Evolutionary conservation across 306 rosid species (phyloP), one percentile per base, ranked within the genome.

Genomic region (Erythrophleum fordii): DNA sequence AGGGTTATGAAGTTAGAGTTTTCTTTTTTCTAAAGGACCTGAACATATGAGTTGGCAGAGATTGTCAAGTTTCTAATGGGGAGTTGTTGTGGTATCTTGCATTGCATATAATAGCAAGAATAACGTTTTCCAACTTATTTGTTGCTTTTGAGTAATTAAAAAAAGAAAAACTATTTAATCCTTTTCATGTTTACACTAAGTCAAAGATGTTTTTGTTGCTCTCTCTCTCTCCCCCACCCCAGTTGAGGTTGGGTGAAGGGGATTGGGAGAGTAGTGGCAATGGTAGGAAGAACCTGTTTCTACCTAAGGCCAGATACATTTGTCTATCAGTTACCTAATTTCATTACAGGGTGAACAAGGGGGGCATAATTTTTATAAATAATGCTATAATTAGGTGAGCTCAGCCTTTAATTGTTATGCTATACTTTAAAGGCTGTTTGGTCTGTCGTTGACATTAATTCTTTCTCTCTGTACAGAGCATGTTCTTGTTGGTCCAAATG

Each of bases 321-420:
- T 26, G 64, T 41, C 18, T 37, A 23, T 72, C 29, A 28, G 62
- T n/a, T 75, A 17, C 34, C 65, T 25, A n/a, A n/a, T 80, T 61
- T 22, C 69, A 69, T 70, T 41, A 42, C 29, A 18, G n/a, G 75
- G 20, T 74, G 46, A 66, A 58, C 34, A 46, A 17, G 9, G 46
- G 45, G 39, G 52, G 34, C 56, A 56, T 58, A 18, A 8, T 39
- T 72, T 72, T n/a, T 5, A n/a, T 49, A 17, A 18, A 17, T 53
- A 20, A 37, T 80, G 87, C 20, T 80, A 69, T 55, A 17, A 44
- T 70, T 61, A 42, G 60, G 70, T 80, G 76, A 61, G 12, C 60
- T 62, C 29, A 28, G 41, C 14, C 76, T 28, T 62, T 60, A 2
- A 25, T 69, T 75, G 55, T 31, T 49, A 48, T 28, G 17, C 42